These are phyloP conservation scores for Rutidosis leptorrhynchoides DNA, from an alignment of 129 eudicot genomes.

Conservation along the genomic window DNA sequence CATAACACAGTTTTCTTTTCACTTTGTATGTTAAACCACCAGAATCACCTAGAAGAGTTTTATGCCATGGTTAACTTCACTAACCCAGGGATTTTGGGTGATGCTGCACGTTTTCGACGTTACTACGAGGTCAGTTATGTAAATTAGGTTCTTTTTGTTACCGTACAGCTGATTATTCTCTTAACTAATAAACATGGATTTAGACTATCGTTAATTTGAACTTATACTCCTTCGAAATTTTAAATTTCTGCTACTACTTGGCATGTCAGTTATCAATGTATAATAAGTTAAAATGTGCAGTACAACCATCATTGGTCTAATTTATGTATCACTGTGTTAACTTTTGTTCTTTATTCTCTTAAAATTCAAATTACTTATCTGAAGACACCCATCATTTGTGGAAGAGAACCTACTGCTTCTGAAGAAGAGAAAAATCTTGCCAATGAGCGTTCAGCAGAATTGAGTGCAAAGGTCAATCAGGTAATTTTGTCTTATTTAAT, in stretches of 20 bases:
- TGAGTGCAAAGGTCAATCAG: conserved; percentile 98
- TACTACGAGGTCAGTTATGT: conserved; percentile 69
- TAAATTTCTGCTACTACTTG: neutral
- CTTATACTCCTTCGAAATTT: neutral
- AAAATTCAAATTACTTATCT: conserved; percentile 12
- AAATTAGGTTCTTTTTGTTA: neutral
- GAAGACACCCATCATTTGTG: conserved; percentile 81
- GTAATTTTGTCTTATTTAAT: conserved; percentile 32
- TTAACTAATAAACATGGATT: conserved; percentile 9
- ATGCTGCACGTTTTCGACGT: conserved; percentile 82
- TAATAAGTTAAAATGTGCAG: conserved; percentile 6
- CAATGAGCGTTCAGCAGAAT: conserved; percentile 76
- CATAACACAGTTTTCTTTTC: conserved; percentile 7
- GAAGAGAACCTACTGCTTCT: conserved; percentile 92
- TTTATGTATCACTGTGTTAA: conserved; percentile 7
- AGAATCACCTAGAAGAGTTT: conserved; percentile 98
- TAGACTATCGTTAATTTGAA: conserved; percentile 9
- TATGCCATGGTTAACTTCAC: conserved; percentile 96
- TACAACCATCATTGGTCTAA: conserved; percentile 1
- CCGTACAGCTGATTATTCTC: neutral
- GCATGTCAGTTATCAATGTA: conserved; percentile 12
- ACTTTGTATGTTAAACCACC: conserved; percentile 23
- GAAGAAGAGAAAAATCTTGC: conserved; percentile 78
- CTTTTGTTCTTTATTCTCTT: conserved; percentile 9
- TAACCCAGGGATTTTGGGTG: conserved; percentile 92